Percentiles rank a stretch among this genome's conserved stretches.
These are phyloP conservation scores for Hortiboletus flavorubellus DNA, from an alignment of 768 basidiomycete genomes.

Conservation along the genomic window DNA sequence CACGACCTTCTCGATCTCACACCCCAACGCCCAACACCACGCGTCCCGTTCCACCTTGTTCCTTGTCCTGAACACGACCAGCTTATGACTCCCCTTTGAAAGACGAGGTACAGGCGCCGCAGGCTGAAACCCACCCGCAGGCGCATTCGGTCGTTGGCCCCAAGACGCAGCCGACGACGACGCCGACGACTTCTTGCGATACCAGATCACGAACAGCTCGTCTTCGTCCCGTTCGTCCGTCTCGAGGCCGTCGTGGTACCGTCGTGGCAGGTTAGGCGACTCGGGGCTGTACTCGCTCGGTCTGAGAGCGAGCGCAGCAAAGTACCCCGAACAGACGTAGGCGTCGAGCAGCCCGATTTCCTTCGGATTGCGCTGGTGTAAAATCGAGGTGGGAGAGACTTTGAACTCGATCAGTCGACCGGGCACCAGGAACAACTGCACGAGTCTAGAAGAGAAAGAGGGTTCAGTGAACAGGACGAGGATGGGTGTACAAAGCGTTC, in stretches of 20 bases:
- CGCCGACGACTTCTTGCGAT: constrained; percentile 41
- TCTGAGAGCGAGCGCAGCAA: constrained; percentile 66
- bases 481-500: constrained; percentile 25
- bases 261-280: constrained; percentile 52
- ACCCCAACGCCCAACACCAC: constrained; percentile 93
- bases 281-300: constrained; percentile 60
- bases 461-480: not conserved
- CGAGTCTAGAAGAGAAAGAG: constrained; percentile 42
- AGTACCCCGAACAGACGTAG: constrained; percentile 84
- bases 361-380: constrained; percentile 55
- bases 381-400: constrained; percentile 52
- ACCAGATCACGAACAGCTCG: constrained; percentile 80
- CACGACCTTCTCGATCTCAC: constrained; percentile 81
- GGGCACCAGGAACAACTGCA: constrained; percentile 69
- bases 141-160: constrained; percentile 17
- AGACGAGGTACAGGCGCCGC: constrained; percentile 43
- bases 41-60: constrained; percentile 87
- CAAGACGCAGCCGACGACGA: not conserved
- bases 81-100: constrained; percentile 52
- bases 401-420: constrained; percentile 74
- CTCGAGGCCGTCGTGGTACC: constrained; percentile 89
- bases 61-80: constrained; percentile 67
- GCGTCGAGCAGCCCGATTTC: constrained; percentile 65
- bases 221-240: constrained; percentile 86
- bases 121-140: constrained; percentile 14